Conservation (phyloP, 1,139 yeast genomes). For the Blastobotrys proliferans region DNA sequence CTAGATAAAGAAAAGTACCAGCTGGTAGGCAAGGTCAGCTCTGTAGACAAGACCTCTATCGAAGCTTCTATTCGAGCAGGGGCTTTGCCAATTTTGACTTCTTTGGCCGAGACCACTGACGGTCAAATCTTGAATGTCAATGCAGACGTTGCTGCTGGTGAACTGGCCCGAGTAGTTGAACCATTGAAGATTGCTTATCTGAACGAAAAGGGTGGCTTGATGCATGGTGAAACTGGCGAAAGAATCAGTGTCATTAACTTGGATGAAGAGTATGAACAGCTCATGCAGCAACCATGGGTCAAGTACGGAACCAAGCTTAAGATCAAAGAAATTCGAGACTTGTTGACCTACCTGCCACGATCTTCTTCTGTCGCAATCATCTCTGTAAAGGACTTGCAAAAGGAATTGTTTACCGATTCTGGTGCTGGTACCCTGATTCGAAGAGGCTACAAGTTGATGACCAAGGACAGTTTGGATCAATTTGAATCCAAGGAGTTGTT, state of each 20-base stretch:
- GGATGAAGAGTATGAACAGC: constrained; percentile 91
- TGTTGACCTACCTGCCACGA: constrained; percentile 89
- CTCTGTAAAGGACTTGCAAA: constrained; percentile 90
- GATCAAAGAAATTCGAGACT: constrained; percentile 92
- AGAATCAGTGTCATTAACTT: constrained; percentile 84
- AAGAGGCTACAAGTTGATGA: constrained; percentile 87
- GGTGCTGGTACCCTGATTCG: constrained; percentile 99
- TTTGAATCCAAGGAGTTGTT: constrained; percentile 72
- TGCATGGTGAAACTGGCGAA: constrained; percentile 88
- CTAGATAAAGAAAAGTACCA: constrained; percentile 87
- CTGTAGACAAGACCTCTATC: constrained; percentile 84
- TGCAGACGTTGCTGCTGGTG: constrained; percentile 99
- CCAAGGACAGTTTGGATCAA: constrained; percentile 60
- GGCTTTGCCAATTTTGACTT: constrained; percentile 91
- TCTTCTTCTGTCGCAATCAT: constrained; percentile 97
- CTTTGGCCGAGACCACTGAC: constrained; percentile 91
- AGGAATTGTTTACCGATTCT: constrained; percentile 94
- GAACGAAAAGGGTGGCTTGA: constrained; percentile 96
- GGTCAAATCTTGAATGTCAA: constrained; percentile 96
- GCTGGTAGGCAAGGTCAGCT: constrained; percentile 83
- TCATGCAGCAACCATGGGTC: constrained; percentile 95
- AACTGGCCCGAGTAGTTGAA: constrained; percentile 91
- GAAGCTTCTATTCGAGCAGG: constrained; percentile 97
- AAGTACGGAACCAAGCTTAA: constrained; percentile 97
- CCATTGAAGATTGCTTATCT: constrained; percentile 94